Percentiles rank a stretch among this genome's conserved stretches.
These are phyloP conservation scores for Ustanciosporium gigantosporum DNA, from an alignment of 1,284 basidiomycete genomes.

Conservation along the genomic window DNA sequence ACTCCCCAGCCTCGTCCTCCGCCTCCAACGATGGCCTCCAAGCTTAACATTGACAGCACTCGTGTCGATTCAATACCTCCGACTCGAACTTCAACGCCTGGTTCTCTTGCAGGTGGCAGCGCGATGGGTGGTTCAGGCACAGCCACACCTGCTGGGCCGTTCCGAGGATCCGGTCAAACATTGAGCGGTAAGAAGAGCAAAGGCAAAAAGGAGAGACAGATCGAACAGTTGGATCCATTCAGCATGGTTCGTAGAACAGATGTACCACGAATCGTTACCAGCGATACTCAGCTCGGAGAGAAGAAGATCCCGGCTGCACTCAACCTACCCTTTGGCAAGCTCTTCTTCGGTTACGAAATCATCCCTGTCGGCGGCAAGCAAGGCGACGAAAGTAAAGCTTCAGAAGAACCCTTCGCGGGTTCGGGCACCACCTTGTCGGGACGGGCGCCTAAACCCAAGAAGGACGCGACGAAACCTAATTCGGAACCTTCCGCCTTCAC, in stretches of 20 bases:
- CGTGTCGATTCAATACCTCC: constrained; percentile 51
- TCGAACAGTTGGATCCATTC: constrained; percentile 51
- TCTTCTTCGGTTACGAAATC: constrained; percentile 60
- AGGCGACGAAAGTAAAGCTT: not conserved
- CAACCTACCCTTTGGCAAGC: constrained; percentile 78
- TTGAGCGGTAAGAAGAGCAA: constrained; percentile 59
- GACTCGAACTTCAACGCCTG: constrained; percentile 61
- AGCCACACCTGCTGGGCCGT: constrained; percentile 32
- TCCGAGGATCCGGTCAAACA: constrained; percentile 54
- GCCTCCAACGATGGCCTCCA: constrained; percentile 90
- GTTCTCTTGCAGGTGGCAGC: constrained; percentile 27
- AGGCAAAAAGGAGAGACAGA: constrained; percentile 54
- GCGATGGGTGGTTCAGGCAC: constrained; percentile 20
- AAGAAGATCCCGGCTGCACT: constrained; percentile 84
- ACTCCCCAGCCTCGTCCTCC: constrained; percentile 76
- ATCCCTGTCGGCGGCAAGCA: constrained; percentile 47
- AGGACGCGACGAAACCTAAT: constrained; percentile 7
- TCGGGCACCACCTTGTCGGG: constrained; percentile 26
- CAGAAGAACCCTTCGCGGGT: constrained; percentile 15
- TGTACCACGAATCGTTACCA: constrained; percentile 81
- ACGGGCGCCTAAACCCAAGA: constrained; percentile 16
- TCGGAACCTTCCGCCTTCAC: constrained; percentile 14
- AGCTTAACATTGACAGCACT: constrained; percentile 81
- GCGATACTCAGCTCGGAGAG: constrained; percentile 73
- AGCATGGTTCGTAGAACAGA: constrained; percentile 57